Base-by-base conservation (phyloP, 1,284 basidiomycete genomes). In the Tilletia walkeri region DNA sequence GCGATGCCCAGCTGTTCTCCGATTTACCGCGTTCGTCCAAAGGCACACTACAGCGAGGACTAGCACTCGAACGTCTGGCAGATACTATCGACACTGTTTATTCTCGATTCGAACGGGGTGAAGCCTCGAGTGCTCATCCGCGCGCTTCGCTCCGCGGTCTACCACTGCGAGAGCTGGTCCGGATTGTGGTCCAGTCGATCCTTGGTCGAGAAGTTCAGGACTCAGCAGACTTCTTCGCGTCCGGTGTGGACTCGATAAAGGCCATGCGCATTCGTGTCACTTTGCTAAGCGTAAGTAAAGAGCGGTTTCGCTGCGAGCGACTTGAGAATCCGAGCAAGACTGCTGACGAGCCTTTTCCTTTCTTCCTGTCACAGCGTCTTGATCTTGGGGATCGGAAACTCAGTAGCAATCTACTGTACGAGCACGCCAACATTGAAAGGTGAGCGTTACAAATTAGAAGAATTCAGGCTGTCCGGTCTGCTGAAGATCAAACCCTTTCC, bases 221-320 rank as follows among this genome's bases (percentile, higher is more conserved):
- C 34, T 74, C 75, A 3, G 67, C 59, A 3, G 78, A 80, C 39
- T 48, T 80, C 9, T 78, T 75, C 66, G 72, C 70, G 3, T 71
- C 78, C 3, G 78, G 78, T 1, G 68, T 80, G 0, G 78, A 80
- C 50, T 78, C 77, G 49, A 74, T 80, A 53, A 74, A 73, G 61
- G 74, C 75, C 2, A 74, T 73, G 14, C 59, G 77, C 3, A 75
- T 80, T 38, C 70, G 76, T 3, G 74, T 76, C 12, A 75, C 71
- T 12, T 63, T 80, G 14, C 50, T 53, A 1, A 53, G 50, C 16
- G 50, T 53, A 4, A 53, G 50, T 53, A 18, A 30, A 30, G 24
- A 30, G 24, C 24, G 24, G 2, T 30, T 30, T 30, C 24, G 24
- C 1, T 30, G 24, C 24, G 24, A 30, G 24, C 24, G 24, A 30